Evolutionary conservation across 2,329 filamentous ascomycete genomes (phyloP), one percentile per base, ranked within the genome.

Genomic region (Graphium sp.): DNA sequence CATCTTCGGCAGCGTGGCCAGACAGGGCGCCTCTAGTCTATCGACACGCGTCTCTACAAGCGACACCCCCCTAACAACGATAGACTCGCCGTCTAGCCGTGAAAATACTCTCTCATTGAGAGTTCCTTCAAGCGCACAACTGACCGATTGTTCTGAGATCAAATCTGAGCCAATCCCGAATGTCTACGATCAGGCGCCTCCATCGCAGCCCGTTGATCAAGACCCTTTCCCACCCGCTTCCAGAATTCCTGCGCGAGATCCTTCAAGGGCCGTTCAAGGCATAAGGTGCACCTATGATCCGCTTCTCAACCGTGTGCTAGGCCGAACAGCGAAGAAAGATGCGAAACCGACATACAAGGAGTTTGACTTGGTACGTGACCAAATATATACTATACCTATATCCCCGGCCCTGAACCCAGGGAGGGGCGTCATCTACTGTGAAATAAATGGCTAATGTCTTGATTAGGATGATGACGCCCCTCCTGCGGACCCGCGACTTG

Each of bases 401-500:
- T 20, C n/a, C 25, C 18, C 24, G 24, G 15, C 29, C 18, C 19
- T 31, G 24, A 22, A 31, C 8, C 39, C 45, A 47, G 46, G 56
- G 60, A 65, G 66, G 68, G 55, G 61, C 60, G 69, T 74, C 69
- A 70, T 72, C 64, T 52, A 52, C 48, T 52, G 50, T 56, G 53
- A 44, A 49, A 44, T 47, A 44, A 53, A 37, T 45, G 64, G 66
- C 68, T 74, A 74, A 74, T 66, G 46, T 45, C 48, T 49, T 57
- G 59, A 61, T 56, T 66, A 79, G 72, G 71, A 79, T 66, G 76
- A 85, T 72, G 75, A 83, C 58, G 67, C 69, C 59, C 70, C 72
- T 52, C 71, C 79, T 46, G 58, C 70, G 39, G 89, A 98, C 53
- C 89, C 89, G 38, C 80, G 89, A 43, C 62, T 92, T 35, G 70